A percentile compares a stretch with the other conserved stretches of the same genome.
These are phyloP conservation scores for Diplodia sapinea DNA, from an alignment of 2,329 filamentous ascomycete species.

Conservation along the genomic window DNA sequence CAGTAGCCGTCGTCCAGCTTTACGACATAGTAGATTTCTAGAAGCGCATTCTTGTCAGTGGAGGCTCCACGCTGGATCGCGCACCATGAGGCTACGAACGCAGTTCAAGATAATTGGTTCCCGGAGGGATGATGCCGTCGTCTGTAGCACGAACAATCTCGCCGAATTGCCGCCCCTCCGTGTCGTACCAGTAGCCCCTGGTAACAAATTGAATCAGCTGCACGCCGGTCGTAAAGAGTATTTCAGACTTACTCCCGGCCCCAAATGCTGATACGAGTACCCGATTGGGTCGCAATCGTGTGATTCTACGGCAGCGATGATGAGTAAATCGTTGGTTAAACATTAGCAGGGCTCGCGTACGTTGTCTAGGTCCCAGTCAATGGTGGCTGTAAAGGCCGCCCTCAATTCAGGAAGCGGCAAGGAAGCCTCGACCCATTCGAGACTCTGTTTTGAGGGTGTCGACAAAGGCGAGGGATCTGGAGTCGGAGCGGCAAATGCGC, in stretches of 20 bases:
- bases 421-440: not conserved
- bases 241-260: not conserved
- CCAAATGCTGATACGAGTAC: slow-evolving; percentile 4
- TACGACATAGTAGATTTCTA: not conserved
- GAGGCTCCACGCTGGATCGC: not conserved
- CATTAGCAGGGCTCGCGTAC: not conserved
- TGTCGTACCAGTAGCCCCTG: slow-evolving; percentile 6
- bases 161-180: not conserved
- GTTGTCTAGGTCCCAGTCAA: not conserved
- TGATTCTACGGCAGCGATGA: not conserved
- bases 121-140: not conserved
- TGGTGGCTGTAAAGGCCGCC: not conserved
- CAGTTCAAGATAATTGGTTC: not conserved
- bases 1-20: slow-evolving; percentile 7
- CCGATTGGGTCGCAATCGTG: not conserved
- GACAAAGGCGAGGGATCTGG: not conserved
- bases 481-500: not conserved
- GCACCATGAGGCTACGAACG: not conserved
- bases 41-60: not conserved
- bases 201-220: not conserved
- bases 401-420: not conserved
- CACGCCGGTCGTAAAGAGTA: not conserved
- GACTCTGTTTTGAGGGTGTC: not conserved
- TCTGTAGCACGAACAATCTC: slow-evolving; percentile 2
- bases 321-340: not conserved